These are phyloP conservation scores for Pulveroboletus ravenelii DNA, from an alignment of 768 basidiomycete species.

Conservation along the genomic window DNA sequence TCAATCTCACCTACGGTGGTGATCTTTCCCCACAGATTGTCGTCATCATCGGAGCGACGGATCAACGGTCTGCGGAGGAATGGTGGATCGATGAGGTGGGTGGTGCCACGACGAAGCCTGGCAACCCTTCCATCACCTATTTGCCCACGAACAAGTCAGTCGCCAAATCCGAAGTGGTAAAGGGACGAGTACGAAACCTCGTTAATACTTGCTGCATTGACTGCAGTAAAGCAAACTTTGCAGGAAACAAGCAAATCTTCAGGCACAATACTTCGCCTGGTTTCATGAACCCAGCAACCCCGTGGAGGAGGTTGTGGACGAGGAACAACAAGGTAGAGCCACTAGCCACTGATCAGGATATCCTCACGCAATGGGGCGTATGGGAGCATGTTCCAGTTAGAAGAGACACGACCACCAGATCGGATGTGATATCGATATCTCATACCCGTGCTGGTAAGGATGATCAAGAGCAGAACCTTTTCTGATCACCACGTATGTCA, in stretches of 20 bases:
- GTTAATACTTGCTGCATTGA: conserved; percentile 23
- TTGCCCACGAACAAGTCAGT: conserved; percentile 10
- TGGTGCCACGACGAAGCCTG: neutral
- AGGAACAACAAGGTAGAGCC: neutral
- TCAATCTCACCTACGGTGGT: conserved; percentile 21
- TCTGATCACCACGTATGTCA: neutral
- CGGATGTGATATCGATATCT: neutral
- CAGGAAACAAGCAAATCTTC: conserved; percentile 12
- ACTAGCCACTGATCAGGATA: conserved; percentile 1
- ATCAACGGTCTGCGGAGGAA: conserved; percentile 15
- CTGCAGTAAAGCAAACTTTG: conserved; percentile 13
- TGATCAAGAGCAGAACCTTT: neutral
- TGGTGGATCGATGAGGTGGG: conserved; percentile 16
- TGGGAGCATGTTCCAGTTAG: conserved; percentile 15
- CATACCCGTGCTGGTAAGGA: neutral
- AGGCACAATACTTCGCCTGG: neutral
- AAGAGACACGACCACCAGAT: neutral
- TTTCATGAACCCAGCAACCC: neutral
- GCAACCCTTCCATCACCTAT: conserved; percentile 11
- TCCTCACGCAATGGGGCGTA: conserved; percentile 20
- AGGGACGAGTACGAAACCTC: conserved; percentile 8
- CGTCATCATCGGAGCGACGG: conserved; percentile 15
- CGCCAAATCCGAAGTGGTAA: conserved; percentile 3
- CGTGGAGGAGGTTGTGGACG: neutral
- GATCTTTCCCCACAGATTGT: conserved; percentile 25